Conservation (phyloP, 306 rosid genomes). For the Pachyrhizus erosus region DNA sequence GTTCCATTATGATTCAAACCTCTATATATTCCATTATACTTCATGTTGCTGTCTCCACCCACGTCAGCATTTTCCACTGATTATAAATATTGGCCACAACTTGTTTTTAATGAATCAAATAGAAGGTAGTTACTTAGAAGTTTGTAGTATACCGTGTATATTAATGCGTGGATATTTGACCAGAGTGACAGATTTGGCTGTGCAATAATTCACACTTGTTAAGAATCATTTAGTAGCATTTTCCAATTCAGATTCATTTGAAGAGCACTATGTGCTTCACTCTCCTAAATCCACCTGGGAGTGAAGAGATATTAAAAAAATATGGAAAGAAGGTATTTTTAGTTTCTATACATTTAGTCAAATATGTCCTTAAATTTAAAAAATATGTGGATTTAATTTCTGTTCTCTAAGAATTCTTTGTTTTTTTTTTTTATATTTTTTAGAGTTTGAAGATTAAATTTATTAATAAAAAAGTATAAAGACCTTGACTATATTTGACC, state of each 20-base stretch:
- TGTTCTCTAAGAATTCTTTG: too few relatives aligned
- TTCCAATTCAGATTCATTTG: not conserved
- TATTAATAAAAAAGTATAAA: too few relatives aligned
- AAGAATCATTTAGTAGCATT: conserved; percentile 19
- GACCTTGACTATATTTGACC: too few relatives aligned
- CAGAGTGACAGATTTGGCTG: conserved; percentile 49
- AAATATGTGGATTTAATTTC: too few relatives aligned
- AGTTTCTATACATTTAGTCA: too few relatives aligned
- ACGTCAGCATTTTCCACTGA: conserved; percentile 37
- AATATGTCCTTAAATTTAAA: too few relatives aligned
- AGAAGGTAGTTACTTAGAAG: conserved; percentile 41
- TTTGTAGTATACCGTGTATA: conserved; percentile 43
- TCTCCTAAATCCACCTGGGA: not conserved
- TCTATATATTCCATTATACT: not conserved
- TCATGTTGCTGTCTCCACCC: conserved; percentile 37
- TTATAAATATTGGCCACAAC: conserved; percentile 45
- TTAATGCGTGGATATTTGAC: conserved; percentile 51
- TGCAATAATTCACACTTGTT: conserved; percentile 49
- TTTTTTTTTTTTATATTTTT: too few relatives aligned
- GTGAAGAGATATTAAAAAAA: not conserved
- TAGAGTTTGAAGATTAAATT: too few relatives aligned
- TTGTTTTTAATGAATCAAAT: conserved; percentile 34
- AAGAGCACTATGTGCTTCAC: not conserved
- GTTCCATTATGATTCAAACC: conserved; percentile 26
- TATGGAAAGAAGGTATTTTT: too few relatives aligned